Conservation (phyloP, 116 monocot genomes). For the Dioscorea cayenensis region DNA sequence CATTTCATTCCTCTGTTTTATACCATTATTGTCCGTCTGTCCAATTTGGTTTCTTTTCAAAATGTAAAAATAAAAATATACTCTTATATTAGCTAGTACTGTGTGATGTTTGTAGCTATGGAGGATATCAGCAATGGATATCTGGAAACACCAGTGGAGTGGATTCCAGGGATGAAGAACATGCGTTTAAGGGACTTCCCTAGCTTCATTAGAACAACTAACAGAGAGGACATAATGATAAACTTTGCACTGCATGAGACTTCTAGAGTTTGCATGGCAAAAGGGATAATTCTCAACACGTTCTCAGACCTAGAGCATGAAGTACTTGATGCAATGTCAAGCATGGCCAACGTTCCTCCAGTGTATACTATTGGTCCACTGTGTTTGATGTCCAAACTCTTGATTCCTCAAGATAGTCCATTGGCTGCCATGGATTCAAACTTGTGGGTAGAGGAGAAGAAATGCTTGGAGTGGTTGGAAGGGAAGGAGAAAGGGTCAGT, state of each 20-base stretch:
- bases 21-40: too few relatives aligned
- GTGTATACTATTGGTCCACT: neutral
- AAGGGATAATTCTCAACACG: neutral
- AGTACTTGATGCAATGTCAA: neutral
- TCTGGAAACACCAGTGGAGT: constrained; percentile 33
- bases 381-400: neutral
- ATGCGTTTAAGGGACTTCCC: constrained; percentile 52
- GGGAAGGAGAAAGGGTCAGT: too few relatives aligned
- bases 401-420: too few relatives aligned
- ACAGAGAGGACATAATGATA: constrained; percentile 4
- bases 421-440: too few relatives aligned
- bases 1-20: too few relatives aligned
- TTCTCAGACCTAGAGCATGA: neutral
- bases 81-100: too few relatives aligned
- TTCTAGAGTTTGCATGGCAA: neutral
- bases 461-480: too few relatives aligned
- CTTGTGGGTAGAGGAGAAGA: too few relatives aligned
- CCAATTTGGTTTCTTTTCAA: too few relatives aligned
- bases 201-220: constrained; percentile 45
- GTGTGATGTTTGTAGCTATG: constrained; percentile 1
- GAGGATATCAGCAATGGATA: constrained; percentile 29
- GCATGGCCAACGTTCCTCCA: neutral
- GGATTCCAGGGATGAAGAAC: constrained; percentile 36
- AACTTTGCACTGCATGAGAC: neutral
- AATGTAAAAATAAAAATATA: too few relatives aligned